Evolutionary conservation across 495 filamentous ascomycete genomes (phyloP).

Genomic region (Neurospora sp.): DNA sequence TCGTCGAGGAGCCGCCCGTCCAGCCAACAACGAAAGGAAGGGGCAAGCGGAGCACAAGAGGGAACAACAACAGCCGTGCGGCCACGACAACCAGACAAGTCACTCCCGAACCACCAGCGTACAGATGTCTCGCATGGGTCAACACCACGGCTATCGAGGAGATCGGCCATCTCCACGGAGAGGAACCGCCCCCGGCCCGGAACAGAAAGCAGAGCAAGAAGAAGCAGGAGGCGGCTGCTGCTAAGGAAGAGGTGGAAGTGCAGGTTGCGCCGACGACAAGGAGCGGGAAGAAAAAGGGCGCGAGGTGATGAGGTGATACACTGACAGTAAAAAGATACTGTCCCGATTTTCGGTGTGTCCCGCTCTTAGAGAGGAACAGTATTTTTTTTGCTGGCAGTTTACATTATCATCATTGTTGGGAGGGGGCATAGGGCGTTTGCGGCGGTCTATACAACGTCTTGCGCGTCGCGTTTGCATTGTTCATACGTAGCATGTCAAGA

Average conservation of each 20-base stretch:
- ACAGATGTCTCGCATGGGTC: conserved; percentile 72
- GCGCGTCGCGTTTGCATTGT: not conserved
- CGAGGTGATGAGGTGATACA: conserved; percentile 2
- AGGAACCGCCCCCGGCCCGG: conserved; percentile 58
- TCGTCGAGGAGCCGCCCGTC: not conserved
- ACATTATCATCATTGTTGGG: no score
- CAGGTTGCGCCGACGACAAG: conserved; percentile 6
- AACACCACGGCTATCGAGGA: conserved; percentile 71
- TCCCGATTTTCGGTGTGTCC: no score
- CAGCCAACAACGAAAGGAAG: conserved; percentile 24
- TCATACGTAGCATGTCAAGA: not conserved
- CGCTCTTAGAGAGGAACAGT: no score
- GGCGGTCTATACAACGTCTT: not conserved
- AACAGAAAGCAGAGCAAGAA: conserved; percentile 42
- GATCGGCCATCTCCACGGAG: conserved; percentile 71
- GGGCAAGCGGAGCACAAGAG: conserved; percentile 69
- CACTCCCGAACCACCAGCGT: conserved; percentile 40
- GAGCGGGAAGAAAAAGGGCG: conserved; percentile 11
- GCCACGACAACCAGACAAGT: conserved; percentile 29
- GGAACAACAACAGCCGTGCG: conserved; percentile 36
- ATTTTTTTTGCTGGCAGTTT: no score
- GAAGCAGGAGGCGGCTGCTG: conserved; percentile 17
- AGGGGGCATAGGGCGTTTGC: not conserved
- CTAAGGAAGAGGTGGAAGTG: conserved; percentile 7
- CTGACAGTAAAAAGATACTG: no score